Evolutionary conservation across 345 rosid genomes (phyloP).

Genomic region (Aquilaria sinensis): DNA sequence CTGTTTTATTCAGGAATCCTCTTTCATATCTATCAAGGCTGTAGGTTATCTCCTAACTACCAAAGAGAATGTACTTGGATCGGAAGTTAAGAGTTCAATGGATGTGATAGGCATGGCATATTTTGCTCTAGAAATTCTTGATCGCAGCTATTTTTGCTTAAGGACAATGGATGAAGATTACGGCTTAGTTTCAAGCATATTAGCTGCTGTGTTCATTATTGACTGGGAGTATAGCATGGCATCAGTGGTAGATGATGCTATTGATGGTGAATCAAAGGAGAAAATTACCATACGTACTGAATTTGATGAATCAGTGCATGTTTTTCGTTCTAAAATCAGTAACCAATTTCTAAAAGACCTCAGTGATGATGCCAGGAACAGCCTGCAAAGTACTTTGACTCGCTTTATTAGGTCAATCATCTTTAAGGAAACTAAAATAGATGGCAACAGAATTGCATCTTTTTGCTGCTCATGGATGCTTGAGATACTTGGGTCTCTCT

Average conservation of each 20-base stretch:
- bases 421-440: constrained; percentile 44
- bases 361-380: constrained; percentile 33
- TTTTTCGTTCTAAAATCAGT: constrained; percentile 36
- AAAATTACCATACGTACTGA: constrained; percentile 29
- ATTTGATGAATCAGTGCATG: constrained; percentile 36
- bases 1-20: constrained; percentile 49
- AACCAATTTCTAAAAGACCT: constrained; percentile 49
- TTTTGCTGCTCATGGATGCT: constrained; percentile 61
- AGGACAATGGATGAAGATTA: constrained; percentile 43
- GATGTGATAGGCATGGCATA: constrained; percentile 36
- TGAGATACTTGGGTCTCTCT: constrained; percentile 54
- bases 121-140: constrained; percentile 61
- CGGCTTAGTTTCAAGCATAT: constrained; percentile 45
- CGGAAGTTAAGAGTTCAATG: constrained; percentile 22
- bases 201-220: constrained; percentile 55
- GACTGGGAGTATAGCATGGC: constrained; percentile 60
- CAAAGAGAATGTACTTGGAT: constrained; percentile 20
- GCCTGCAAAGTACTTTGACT: constrained; percentile 45
- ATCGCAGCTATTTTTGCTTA: constrained; percentile 58
- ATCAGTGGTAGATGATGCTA: constrained; percentile 23
- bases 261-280: constrained; percentile 28
- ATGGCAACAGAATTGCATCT: constrained; percentile 33
- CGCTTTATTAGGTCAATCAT: constrained; percentile 47
- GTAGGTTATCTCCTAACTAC: constrained; percentile 34
- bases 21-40: constrained; percentile 54